phyloP scores from a whole-genome alignment of 352 stramenopile genomes.

The Pythium folliculosum region DNA sequence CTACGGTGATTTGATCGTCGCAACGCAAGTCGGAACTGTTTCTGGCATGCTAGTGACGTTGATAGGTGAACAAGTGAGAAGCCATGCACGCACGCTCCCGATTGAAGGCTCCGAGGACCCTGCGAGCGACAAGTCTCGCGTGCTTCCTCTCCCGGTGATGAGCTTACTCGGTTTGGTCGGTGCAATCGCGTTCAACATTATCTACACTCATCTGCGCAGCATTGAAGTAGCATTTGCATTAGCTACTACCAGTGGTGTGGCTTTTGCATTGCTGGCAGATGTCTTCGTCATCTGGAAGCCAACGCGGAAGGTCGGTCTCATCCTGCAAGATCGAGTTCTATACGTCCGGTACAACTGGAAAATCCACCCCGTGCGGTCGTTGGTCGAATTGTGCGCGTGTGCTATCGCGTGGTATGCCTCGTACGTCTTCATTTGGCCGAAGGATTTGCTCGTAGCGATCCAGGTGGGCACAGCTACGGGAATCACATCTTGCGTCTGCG shows the following conservation, averaged over 20 bases:
- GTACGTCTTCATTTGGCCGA: slow-evolving; percentile 68
- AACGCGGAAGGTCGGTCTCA: slow-evolving; percentile 75
- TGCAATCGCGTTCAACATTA: slow-evolving; percentile 85
- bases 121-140: slow-evolving; percentile 59
- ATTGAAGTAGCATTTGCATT: slow-evolving; percentile 85
- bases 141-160: slow-evolving; percentile 84
- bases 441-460: slow-evolving; percentile 71
- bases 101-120: slow-evolving; percentile 31
- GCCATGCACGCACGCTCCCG: slow-evolving; percentile 44
- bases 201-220: slow-evolving; percentile 80
- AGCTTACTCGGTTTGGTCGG: slow-evolving; percentile 72
- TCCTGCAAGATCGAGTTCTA: slow-evolving; percentile 77
- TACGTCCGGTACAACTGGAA: slow-evolving; percentile 62
- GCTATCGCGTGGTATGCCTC: slow-evolving; percentile 62
- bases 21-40: slow-evolving; percentile 79
- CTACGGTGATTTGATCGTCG: slow-evolving; percentile 75
- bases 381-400: slow-evolving; percentile 57
- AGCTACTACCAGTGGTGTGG: slow-evolving; percentile 71
- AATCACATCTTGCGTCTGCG: slow-evolving; percentile 69
- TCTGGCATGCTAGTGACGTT: slow-evolving; percentile 82
- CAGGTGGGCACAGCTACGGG: slow-evolving; percentile 75
- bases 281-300: slow-evolving; percentile 88
- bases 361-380: slow-evolving; percentile 53
- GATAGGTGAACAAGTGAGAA: slow-evolving; percentile 76
- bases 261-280: slow-evolving; percentile 76